phyloP scores from a whole-genome alignment of 495 filamentous ascomycete species.

The Tuber calosporum region DNA sequence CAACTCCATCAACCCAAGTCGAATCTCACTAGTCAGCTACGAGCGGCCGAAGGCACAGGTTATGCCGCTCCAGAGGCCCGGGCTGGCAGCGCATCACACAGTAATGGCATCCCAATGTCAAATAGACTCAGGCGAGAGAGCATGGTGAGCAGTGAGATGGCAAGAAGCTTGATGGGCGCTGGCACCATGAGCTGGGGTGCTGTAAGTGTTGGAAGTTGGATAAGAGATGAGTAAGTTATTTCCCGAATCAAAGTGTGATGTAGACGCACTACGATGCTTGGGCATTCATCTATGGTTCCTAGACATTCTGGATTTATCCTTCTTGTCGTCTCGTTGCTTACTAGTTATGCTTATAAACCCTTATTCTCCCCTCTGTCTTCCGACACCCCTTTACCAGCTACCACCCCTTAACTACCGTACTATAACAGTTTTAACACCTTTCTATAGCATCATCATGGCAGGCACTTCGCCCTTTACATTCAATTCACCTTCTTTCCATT shows the following conservation, averaged over 20 bases:
- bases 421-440: conserved; percentile 36
- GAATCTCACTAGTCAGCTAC: conserved; percentile 39
- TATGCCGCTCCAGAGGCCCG: conserved; percentile 34
- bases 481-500: conserved; percentile 91
- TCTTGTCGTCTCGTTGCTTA: conserved; percentile 39
- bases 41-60: conserved; percentile 35
- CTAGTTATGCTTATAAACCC: conserved; percentile 22
- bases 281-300: conserved; percentile 26
- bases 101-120: conserved; percentile 40
- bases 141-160: conserved; percentile 46
- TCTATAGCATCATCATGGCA: conserved; percentile 80
- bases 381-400: conserved; percentile 31
- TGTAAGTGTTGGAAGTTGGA: conserved; percentile 90
- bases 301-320: conserved; percentile 7
- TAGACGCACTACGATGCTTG: conserved; percentile 13
- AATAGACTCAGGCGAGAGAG: conserved; percentile 63
- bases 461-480: conserved; percentile 88
- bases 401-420: conserved; percentile 33
- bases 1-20: conserved; percentile 33
- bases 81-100: conserved; percentile 37
- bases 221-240: conserved; percentile 88
- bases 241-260: conserved; percentile 22
- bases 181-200: conserved; percentile 98
- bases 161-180: conserved; percentile 78
- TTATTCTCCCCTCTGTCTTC: conserved; percentile 18